Conservation (phyloP, 257 asterid genomes). For the Coffea canephora region DNA sequence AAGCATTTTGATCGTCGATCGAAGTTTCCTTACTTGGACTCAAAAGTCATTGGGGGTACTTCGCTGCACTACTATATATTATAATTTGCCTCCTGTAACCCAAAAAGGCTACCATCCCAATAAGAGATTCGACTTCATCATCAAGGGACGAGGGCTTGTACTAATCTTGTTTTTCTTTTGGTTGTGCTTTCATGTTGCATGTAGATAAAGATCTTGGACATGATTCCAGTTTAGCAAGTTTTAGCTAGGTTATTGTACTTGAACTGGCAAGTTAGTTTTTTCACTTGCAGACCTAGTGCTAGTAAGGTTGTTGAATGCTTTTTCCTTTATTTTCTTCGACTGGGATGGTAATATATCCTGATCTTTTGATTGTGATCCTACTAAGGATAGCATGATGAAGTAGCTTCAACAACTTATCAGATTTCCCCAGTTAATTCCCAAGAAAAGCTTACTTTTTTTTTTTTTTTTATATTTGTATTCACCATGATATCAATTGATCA, state of each 20-base stretch:
- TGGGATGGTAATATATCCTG: not conserved
- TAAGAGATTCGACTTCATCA: not conserved
- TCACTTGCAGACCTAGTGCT: not conserved
- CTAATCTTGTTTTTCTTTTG: not conserved
- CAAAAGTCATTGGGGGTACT: not conserved
- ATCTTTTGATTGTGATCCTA: not conserved
- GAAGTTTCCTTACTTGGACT: not conserved
- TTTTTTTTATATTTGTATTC: no score
- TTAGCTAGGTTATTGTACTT: not conserved
- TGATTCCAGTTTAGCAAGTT: not conserved
- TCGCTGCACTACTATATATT: no score
- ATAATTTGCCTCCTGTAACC: no score
- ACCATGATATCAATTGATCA: not conserved
- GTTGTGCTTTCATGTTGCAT: no score
- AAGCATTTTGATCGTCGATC: conserved; percentile 10
- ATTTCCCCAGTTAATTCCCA: not conserved
- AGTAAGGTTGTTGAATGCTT: not conserved
- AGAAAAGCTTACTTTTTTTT: not conserved
- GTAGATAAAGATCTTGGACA: no score
- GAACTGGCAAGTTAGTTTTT: no score
- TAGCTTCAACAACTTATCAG: not conserved
- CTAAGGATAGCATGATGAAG: not conserved
- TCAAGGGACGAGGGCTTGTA: not conserved
- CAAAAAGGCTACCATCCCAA: not conserved
- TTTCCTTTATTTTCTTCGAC: not conserved